Evolutionary conservation across 2,329 filamentous ascomycete species (phyloP).

Genomic region (Apiospora phragmitis): DNA sequence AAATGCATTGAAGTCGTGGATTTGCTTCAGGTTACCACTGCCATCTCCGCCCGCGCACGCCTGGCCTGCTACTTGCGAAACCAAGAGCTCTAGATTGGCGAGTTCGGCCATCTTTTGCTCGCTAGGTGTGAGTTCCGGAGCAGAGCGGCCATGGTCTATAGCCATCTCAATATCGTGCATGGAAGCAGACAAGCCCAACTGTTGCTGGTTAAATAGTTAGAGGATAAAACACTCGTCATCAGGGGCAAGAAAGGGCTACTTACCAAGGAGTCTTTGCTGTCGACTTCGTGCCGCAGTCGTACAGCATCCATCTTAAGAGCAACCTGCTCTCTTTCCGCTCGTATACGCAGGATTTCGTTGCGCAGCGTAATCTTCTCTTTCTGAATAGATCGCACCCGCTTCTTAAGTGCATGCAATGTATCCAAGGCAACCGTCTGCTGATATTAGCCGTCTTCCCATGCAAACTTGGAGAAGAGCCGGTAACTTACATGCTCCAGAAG

Average conservation of each 20-base stretch:
- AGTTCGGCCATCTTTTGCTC: slow-evolving; percentile 52
- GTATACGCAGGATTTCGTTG: slow-evolving; percentile 60
- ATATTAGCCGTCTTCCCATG: slow-evolving; percentile 12
- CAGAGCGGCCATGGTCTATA: slow-evolving; percentile 50
- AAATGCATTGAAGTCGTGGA: slow-evolving; percentile 64
- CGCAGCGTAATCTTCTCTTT: slow-evolving; percentile 58
- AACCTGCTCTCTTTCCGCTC: slow-evolving; percentile 61
- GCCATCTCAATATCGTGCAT: slow-evolving; percentile 65
- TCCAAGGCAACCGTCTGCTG: slow-evolving; percentile 59
- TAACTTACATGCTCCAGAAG: slow-evolving; percentile 59
- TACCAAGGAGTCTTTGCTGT: slow-evolving; percentile 53
- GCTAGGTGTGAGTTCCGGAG: slow-evolving; percentile 41
- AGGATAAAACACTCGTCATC: not conserved
- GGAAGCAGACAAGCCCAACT: slow-evolving; percentile 54
- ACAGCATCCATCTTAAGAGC: slow-evolving; percentile 63
- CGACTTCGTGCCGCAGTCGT: slow-evolving; percentile 58
- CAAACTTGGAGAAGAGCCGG: not conserved
- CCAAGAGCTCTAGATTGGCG: slow-evolving; percentile 56
- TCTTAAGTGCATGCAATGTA: slow-evolving; percentile 56
- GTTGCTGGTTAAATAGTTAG: slow-evolving; percentile 35
- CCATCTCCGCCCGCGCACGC: slow-evolving; percentile 41
- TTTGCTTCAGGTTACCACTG: slow-evolving; percentile 55
- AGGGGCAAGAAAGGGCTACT: slow-evolving; percentile 21
- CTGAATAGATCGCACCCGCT: slow-evolving; percentile 57
- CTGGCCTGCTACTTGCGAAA: slow-evolving; percentile 56